Conservation (phyloP, 2,329 filamentous ascomycete genomes). For the Fusarium sp. region DNA sequence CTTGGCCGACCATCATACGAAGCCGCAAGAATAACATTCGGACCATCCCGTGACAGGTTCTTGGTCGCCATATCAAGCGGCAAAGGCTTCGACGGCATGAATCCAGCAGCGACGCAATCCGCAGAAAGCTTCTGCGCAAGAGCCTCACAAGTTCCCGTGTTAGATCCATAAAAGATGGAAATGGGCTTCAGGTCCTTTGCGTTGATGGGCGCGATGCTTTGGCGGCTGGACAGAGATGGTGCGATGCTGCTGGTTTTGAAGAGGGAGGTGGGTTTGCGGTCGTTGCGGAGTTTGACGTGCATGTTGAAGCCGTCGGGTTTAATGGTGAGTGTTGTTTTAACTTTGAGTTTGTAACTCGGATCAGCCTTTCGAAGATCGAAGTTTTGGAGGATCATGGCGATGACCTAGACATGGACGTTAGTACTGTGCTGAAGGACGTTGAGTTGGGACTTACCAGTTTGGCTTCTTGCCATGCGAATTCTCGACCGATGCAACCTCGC, state of each 20-base stretch:
- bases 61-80: not conserved
- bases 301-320: constrained; percentile 4
- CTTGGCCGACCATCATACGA: not conserved
- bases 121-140: constrained; percentile 1
- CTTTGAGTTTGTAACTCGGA: constrained; percentile 10
- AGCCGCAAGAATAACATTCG: constrained; percentile 3
- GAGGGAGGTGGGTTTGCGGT: not conserved
- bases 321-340: constrained; percentile 5
- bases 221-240: not conserved
- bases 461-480: constrained; percentile 15
- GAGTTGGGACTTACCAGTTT: not conserved
- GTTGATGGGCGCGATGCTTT: not conserved
- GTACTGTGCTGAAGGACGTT: rapidly evolving
- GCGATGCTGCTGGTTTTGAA: constrained; percentile 8
- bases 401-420: not conserved
- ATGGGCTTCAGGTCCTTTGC: constrained; percentile 7
- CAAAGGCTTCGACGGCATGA: not conserved
- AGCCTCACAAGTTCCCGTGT: constrained; percentile 9
- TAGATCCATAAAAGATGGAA: constrained; percentile 2
- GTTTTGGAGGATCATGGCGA: constrained; percentile 10
- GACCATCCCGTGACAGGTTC: not conserved
- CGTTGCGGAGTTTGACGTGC: constrained; percentile 4
- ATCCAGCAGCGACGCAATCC: constrained; percentile 14
- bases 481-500: constrained; percentile 10
- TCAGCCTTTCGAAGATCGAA: constrained; percentile 5